phyloP scores from a whole-genome alignment of 2,329 filamentous ascomycete genomes.

The Fusarium nygamai region DNA sequence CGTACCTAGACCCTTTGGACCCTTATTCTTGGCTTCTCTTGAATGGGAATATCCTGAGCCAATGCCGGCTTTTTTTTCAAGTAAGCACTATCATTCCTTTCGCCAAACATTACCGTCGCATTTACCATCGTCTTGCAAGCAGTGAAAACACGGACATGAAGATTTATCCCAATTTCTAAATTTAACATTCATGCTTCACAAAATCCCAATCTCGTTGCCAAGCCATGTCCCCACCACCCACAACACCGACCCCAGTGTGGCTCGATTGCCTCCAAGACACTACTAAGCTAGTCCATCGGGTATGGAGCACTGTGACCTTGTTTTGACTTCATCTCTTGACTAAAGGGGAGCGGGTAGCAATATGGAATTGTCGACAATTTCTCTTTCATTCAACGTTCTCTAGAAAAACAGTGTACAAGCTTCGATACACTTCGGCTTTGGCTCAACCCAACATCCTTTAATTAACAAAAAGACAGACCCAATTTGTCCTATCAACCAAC shows the following conservation, averaged over 20 bases:
- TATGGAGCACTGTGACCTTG: constrained; percentile 10
- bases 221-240: constrained; percentile 8
- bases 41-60: background rate
- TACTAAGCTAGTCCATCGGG: background rate
- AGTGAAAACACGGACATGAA: background rate
- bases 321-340: constrained; percentile 23
- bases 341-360: background rate
- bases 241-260: constrained; percentile 6
- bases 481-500: constrained; percentile 15
- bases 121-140: background rate
- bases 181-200: background rate
- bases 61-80: background rate
- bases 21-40: constrained; percentile 24
- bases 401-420: background rate
- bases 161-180: background rate
- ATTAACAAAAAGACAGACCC: constrained; percentile 1
- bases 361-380: background rate
- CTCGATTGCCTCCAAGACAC: constrained; percentile 7
- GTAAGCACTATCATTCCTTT: background rate
- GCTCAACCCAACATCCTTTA: background rate
- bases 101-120: background rate
- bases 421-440: background rate
- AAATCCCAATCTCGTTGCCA: background rate
- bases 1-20: background rate
- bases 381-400: constrained; percentile 7